These are phyloP conservation scores for Yarrowia deformans DNA, from an alignment of 805 yeast genomes.

Conservation along the genomic window DNA sequence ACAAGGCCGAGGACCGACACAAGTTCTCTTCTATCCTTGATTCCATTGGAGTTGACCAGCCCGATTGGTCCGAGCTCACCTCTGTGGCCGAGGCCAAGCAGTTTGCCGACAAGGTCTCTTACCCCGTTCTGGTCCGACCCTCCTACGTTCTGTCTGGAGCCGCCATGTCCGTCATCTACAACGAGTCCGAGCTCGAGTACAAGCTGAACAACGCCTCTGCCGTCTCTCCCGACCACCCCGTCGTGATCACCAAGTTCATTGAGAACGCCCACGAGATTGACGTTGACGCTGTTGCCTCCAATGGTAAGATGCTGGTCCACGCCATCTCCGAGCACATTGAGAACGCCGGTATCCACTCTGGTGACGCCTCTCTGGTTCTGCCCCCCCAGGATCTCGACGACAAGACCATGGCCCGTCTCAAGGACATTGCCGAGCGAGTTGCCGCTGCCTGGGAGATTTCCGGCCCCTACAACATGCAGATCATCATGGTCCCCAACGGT, in stretches of 20 bases:
- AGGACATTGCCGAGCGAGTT: slow-evolving; percentile 90
- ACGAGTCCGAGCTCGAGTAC: slow-evolving; percentile 76
- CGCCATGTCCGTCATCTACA: slow-evolving; percentile 93
- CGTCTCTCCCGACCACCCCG: slow-evolving; percentile 96
- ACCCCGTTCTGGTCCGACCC: slow-evolving; percentile 97
- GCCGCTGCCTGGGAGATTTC: slow-evolving; percentile 94
- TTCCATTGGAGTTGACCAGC: slow-evolving; percentile 93
- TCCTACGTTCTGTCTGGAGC: slow-evolving; percentile 98
- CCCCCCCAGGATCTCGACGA: slow-evolving; percentile 87
- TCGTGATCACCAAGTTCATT: slow-evolving; percentile 94
- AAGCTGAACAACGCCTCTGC: slow-evolving; percentile 88
- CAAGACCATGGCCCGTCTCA: slow-evolving; percentile 71
- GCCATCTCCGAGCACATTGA: slow-evolving; percentile 98
- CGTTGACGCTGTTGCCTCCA: slow-evolving; percentile 92
- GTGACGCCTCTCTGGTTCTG: slow-evolving; percentile 94
- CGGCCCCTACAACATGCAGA: slow-evolving; percentile 98
- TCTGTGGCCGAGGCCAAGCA: slow-evolving; percentile 82
- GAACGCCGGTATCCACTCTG: slow-evolving; percentile 98
- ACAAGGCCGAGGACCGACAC: slow-evolving; percentile 98
- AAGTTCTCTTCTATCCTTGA: slow-evolving; percentile 94
- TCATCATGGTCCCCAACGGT: slow-evolving; percentile 76
- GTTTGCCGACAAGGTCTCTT: slow-evolving; percentile 86
- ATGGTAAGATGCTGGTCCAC: slow-evolving; percentile 89
- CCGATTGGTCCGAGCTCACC: slow-evolving; percentile 95
- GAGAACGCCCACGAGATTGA: slow-evolving; percentile 97